Percentiles rank a stretch among this genome's conserved stretches.
These are phyloP conservation scores for Raffaelea arxii DNA, from an alignment of 2,329 filamentous ascomycete species.

Conservation along the genomic window DNA sequence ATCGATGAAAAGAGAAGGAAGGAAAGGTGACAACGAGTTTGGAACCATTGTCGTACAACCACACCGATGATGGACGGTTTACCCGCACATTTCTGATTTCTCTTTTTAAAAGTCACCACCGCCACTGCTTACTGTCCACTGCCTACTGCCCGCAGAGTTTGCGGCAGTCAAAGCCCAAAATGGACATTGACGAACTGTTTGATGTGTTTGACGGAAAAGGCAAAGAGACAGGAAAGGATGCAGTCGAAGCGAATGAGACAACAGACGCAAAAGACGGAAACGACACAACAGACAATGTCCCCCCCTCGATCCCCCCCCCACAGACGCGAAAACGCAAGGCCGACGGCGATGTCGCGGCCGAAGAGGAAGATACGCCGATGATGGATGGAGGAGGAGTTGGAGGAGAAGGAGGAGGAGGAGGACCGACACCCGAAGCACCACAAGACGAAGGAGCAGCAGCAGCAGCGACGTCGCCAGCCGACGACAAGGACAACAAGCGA, in stretches of 20 bases:
- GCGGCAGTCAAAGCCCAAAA: constrained; percentile 1
- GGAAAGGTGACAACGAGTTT: too few species aligned
- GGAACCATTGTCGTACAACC: too few species aligned
- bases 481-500: constrained; percentile 49
- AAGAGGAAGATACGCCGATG: too few species aligned
- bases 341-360: constrained; percentile 45
- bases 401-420: constrained; percentile 20
- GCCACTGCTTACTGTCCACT: too few species aligned
- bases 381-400: neutral
- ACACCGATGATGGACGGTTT: too few species aligned
- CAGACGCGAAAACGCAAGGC: constrained; percentile 64
- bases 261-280: constrained; percentile 28
- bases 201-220: constrained; percentile 60
- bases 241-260: constrained; percentile 37
- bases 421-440: constrained; percentile 14
- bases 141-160: too few species aligned
- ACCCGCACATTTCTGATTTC: too few species aligned
- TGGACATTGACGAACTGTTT: constrained; percentile 67
- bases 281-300: neutral
- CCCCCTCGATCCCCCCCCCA: constrained; percentile 22
- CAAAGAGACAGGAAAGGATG: constrained; percentile 17
- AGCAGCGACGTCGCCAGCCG: constrained; percentile 16
- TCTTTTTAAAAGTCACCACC: too few species aligned
- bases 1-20: neutral
- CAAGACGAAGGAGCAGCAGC: constrained; percentile 16